Conservation (phyloP, 345 rosid genomes). For the Clausena lansium region DNA sequence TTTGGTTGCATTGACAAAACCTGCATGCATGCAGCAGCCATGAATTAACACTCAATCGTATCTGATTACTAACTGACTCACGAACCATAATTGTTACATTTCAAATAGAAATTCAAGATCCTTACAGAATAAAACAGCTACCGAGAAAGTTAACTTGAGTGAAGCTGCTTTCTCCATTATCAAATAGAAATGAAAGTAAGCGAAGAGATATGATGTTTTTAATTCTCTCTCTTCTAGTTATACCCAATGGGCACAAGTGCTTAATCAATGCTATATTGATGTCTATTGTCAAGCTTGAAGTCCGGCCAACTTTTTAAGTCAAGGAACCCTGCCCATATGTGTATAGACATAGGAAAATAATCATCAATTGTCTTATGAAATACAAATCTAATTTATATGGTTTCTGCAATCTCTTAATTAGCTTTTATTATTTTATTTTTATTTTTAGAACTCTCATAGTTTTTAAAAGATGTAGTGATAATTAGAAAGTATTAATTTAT, state of each 20-base stretch:
- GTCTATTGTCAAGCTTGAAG: too few relatives aligned
- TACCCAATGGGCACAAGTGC: neutral
- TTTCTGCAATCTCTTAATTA: too few relatives aligned
- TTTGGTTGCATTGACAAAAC: neutral
- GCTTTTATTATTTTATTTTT: too few relatives aligned
- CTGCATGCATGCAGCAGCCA: neutral
- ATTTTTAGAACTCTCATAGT: too few relatives aligned
- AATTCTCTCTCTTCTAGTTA: neutral
- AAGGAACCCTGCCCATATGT: too few relatives aligned
- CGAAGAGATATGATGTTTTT: neutral
- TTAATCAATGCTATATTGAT: too few relatives aligned
- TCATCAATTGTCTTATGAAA: too few relatives aligned
- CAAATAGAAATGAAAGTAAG: neutral
- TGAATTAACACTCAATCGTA: neutral
- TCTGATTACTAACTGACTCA: neutral
- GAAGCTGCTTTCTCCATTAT: neutral
- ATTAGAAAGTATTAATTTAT: too few relatives aligned
- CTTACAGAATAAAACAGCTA: neutral
- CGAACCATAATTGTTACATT: neutral
- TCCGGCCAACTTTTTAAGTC: too few relatives aligned
- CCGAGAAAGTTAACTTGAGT: neutral
- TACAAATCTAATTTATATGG: too few relatives aligned
- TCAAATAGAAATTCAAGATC: neutral
- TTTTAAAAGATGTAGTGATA: too few relatives aligned
- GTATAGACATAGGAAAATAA: too few relatives aligned